Base-by-base conservation (phyloP, 2,329 filamentous ascomycete species). In the Pseudopyrenochaeta lycopersici region DNA sequence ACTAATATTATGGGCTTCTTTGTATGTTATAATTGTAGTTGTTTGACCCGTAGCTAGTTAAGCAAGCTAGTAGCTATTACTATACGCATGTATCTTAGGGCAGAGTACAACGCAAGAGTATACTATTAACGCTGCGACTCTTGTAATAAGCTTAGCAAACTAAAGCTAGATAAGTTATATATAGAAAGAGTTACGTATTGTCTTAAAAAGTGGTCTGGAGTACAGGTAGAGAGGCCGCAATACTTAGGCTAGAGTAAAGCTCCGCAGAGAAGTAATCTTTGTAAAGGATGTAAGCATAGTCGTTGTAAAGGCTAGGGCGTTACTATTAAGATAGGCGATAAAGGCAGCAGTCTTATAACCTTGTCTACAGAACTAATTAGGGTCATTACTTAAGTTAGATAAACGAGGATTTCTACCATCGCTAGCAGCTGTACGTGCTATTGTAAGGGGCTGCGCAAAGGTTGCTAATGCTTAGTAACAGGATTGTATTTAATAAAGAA, bases 1-100 rank as follows among this genome's bases (percentile, higher is more conserved):
- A 80, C 77, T 7, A 76, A 73, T 51, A 74, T 81, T 45, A 78
- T 77, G 74, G 77, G 78, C 30, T 67, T 64, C 17, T 81, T 81
- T 53, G 56, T 42, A 17, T 80, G 78, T 54, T 53, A 20, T 11
- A 80, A 77, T 46, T 3, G 17, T 12, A 20, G 27, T 15, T 81
- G 77, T 56, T 9, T 2, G 2, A 53, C 60, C 1, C 23, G 23
- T 27, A 75, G 70, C 43, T 80, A 78, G 78, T 58, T 63, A 15
- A 80, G 78, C 70, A 77, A 72, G 52, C 48, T 56, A 56, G 75
- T 80, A 49, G 73, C 78, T 17, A 77, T 80, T 35, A 78, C 72
- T 0, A 79, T 81, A 38, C 72, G 77, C 18, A 67, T 77, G 62
- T 81, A 80, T 61, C 38, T 56, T 3, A 62, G 49, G 14, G 11